Evolutionary conservation across 2,329 filamentous ascomycete species (phyloP), one percentile per base, ranked within the genome.

Genomic region (Fusarium abutilonis): DNA sequence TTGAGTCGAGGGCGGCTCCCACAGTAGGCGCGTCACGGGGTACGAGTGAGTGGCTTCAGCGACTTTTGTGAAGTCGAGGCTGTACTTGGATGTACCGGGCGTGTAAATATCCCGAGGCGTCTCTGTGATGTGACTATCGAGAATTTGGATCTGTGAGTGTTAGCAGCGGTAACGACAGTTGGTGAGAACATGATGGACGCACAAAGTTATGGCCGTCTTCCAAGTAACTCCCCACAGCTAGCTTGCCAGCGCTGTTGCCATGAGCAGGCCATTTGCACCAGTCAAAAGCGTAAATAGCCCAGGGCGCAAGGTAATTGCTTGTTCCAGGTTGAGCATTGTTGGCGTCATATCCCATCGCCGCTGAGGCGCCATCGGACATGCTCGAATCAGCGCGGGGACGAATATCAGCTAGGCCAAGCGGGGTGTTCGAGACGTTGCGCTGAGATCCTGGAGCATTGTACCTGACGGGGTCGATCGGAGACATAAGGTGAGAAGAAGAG

Each of bases 141-240:
- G 84, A 64, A 99, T 97, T 90, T 98, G 95, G 65, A 98, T 98
- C 92, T 96, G 53, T 8, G 13, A 43, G 19, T 51, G 42, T 72
- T 44, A 63, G 39, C 36, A 32, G 38, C 31, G 31, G 38, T 8
- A 39, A 19, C 29, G 39, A 49, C 23, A 34, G 51, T 48, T 49
- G n/a, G 51, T 17, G 45, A 34, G n/a, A 14, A 29, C 35, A 29
- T 19, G 19, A 38, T 49, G 41, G 21, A 28, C 41, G 44, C 39
- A 97, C 93, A 81, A 96, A 99, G 75, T 99, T 99, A 79, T 99
- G 95, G 6, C 93, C 94, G 77, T 99, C 95, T 78, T 99, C 95
- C 47, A 98, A 80, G 75, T 98, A 98, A 79, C 95, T 99, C 57
- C 94, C 95, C 35, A 99, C 84, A 11, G 95, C 95, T 69, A 99